phyloP scores from a whole-genome alignment of 176 grass and related monocot genomes.

The Puccinellia tenuiflora region DNA sequence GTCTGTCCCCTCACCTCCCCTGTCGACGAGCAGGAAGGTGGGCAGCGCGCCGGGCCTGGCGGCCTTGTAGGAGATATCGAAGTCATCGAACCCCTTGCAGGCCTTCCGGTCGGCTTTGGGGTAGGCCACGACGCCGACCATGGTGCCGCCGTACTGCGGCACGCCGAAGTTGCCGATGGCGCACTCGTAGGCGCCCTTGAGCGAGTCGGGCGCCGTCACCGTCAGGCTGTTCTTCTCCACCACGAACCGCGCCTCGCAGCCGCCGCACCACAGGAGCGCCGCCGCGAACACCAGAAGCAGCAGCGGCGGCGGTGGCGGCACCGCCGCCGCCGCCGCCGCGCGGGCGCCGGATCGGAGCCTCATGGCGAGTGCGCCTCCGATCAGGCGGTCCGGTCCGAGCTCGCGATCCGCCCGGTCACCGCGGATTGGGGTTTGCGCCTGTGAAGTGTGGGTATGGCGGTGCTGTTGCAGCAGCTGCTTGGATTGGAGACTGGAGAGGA shows the following conservation, averaged over 20 bases:
- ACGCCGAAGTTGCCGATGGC: conserved; percentile 78
- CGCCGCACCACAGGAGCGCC: conserved; percentile 30
- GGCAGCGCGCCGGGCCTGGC: conserved; percentile 59
- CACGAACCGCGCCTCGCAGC: conserved; percentile 46
- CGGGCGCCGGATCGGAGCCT: background rate
- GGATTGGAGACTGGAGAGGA: background rate
- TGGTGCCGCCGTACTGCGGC: conserved; percentile 77
- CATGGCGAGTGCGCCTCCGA: background rate
- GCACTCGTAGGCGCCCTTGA: conserved; percentile 72
- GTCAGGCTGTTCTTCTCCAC: conserved; percentile 82
- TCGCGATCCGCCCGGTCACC: background rate
- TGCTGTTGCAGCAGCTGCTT: background rate
- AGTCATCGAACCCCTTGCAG: conserved; percentile 63
- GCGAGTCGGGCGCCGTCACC: conserved; percentile 48
- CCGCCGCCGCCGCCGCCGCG: background rate
- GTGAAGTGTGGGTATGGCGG: background rate
- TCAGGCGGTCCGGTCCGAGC: background rate
- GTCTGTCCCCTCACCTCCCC: conserved; percentile 50
- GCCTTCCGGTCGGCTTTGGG: conserved; percentile 62
- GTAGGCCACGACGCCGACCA: conserved; percentile 65
- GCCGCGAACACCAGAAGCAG: conserved; percentile 33
- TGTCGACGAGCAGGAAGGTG: conserved; percentile 59
- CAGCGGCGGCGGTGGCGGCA: background rate
- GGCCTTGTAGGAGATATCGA: conserved; percentile 57
- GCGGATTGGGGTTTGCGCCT: background rate